These are phyloP conservation scores for Stachybotrys chlorohalonatus DNA, from an alignment of 2,329 filamentous ascomycete species.

Conservation along the genomic window DNA sequence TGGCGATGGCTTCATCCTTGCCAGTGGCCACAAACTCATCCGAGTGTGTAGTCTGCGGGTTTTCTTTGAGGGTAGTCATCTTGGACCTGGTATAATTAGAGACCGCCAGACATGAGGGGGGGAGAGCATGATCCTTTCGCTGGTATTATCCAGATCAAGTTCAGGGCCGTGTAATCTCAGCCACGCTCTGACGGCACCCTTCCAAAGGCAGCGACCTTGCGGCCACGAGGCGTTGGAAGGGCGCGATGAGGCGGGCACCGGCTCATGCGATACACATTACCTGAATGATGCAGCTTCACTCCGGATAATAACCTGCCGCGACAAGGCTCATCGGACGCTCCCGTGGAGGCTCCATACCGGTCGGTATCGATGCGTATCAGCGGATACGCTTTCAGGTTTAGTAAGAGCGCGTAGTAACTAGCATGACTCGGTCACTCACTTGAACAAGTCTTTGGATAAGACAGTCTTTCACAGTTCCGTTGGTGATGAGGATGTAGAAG, in stretches of 20 bases:
- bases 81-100: conserved; percentile 27
- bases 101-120: conserved; percentile 12
- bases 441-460: too few species aligned
- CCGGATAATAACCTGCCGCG: background rate
- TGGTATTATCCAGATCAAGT: conserved; percentile 99
- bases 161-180: conserved; percentile 86
- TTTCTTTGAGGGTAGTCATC: conserved; percentile 52
- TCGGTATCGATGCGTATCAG: too few species aligned
- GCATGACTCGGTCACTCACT: too few species aligned
- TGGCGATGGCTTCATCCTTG: conserved; percentile 30
- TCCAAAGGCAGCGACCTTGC: background rate
- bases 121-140: conserved; percentile 96
- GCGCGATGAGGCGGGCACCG: background rate
- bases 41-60: background rate
- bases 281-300: background rate
- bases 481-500: background rate
- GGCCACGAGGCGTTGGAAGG: background rate
- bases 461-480: background rate
- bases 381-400: too few species aligned
- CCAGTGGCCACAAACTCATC: conserved; percentile 2
- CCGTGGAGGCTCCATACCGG: background rate
- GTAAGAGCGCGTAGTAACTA: too few species aligned
- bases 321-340: background rate
- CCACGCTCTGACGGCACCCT: background rate
- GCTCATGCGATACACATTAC: background rate